phyloP scores from a whole-genome alignment of 805 yeast genomes.

The Candida andamanensis region DNA sequence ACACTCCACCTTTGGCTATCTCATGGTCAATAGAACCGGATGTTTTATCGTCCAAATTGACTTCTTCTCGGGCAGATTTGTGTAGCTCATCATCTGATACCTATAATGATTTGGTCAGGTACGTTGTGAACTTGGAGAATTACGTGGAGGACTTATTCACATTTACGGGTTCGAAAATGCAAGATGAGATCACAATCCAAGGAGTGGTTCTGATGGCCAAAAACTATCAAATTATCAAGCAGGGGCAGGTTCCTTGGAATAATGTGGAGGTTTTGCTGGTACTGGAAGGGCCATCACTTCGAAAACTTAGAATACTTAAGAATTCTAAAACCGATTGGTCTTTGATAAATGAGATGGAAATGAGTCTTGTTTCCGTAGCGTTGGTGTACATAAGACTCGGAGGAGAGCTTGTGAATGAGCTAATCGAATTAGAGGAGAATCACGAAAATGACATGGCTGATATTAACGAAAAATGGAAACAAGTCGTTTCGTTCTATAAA shows the following conservation, averaged over 20 bases:
- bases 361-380: conserved; percentile 18
- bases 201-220: background rate
- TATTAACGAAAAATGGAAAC: conserved; percentile 29
- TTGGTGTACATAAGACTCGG: conserved; percentile 30
- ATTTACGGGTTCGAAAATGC: conserved; percentile 3
- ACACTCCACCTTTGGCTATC: conserved; percentile 11
- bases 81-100: conserved; percentile 7
- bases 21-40: too few relatives aligned
- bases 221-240: background rate
- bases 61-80: conserved; percentile 6
- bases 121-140: conserved; percentile 27
- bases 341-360: conserved; percentile 26
- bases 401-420: conserved; percentile 29
- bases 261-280: background rate
- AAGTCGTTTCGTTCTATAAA: conserved; percentile 27
- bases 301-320: background rate
- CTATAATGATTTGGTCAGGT: conserved; percentile 18
- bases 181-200: background rate
- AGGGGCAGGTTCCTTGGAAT: conserved; percentile 2
- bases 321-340: conserved; percentile 20
- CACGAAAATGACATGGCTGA: too few relatives aligned
- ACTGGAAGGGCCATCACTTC: background rate
- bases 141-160: conserved; percentile 26
- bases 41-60: conserved; percentile 3
- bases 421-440: conserved; percentile 19